These are phyloP conservation scores for Penicillium nucicola DNA, from an alignment of 495 filamentous ascomycete genomes.

Conservation along the genomic window DNA sequence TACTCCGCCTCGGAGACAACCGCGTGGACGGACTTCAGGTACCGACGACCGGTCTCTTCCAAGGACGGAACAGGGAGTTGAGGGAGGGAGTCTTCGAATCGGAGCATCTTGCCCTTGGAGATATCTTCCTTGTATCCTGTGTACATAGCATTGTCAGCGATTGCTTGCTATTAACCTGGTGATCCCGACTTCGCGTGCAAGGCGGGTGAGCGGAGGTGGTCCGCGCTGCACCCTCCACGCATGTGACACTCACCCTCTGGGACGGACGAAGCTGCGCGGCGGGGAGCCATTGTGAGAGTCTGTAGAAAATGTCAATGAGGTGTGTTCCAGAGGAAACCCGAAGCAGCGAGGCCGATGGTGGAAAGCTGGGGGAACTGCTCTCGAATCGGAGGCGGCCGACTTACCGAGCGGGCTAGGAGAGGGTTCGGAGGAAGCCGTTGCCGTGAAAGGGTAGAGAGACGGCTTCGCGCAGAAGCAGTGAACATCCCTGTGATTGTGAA, in stretches of 20 bases:
- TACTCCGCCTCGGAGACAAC: constrained; percentile 71
- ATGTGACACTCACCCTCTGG: constrained; percentile 46
- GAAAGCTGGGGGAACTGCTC: neutral
- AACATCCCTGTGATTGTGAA: constrained; percentile 39
- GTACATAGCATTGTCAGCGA: neutral
- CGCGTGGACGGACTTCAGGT: constrained; percentile 88
- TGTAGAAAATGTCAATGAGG: constrained; percentile 14
- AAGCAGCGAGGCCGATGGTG: neutral
- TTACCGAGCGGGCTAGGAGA: constrained; percentile 41
- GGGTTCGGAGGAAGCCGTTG: constrained; percentile 39
- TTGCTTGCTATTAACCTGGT: constrained; percentile 7
- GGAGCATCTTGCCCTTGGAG: constrained; percentile 88
- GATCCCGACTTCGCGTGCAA: neutral
- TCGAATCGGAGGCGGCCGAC: constrained; percentile 12
- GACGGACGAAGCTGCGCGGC: constrained; percentile 44
- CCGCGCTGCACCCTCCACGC: constrained; percentile 8
- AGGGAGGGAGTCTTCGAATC: constrained; percentile 94
- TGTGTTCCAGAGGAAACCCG: neutral
- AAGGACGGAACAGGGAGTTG: constrained; percentile 87
- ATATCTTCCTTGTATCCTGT: constrained; percentile 88
- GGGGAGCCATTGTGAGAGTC: constrained; percentile 42
- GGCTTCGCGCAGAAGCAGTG: constrained; percentile 46
- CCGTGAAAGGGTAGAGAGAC: constrained; percentile 42
- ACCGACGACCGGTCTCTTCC: constrained; percentile 87
- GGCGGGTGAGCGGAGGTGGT: neutral